Conservation (phyloP, 2,329 filamentous ascomycete genomes). For the Exophiala xenobiotica region DNA sequence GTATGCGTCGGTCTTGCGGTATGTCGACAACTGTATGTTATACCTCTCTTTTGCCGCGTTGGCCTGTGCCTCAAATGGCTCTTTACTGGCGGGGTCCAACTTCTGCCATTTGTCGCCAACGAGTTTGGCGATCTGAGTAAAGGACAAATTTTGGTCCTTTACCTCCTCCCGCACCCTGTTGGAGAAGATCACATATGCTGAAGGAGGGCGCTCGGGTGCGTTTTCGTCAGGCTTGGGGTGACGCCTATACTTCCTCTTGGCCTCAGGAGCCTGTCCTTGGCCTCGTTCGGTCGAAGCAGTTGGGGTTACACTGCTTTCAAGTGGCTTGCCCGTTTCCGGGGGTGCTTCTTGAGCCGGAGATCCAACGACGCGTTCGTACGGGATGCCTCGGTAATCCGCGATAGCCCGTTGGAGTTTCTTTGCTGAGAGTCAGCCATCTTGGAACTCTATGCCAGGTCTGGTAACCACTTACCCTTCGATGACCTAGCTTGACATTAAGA, state of each 20-base stretch:
- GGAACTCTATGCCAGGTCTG: background rate
- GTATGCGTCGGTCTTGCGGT: conserved; percentile 73
- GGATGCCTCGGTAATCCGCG: conserved; percentile 67
- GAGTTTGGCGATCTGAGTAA: conserved; percentile 79
- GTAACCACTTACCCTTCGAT: conserved; percentile 64
- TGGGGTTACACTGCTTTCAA: conserved; percentile 30
- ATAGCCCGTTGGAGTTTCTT: conserved; percentile 83
- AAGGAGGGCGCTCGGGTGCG: conserved; percentile 75
- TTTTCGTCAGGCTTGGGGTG: conserved; percentile 67
- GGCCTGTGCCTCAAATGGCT: conserved; percentile 70
- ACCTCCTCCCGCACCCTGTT: conserved; percentile 73
- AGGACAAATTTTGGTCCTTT: conserved; percentile 72
- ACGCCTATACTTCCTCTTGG: conserved; percentile 33
- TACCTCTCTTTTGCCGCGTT: conserved; percentile 74
- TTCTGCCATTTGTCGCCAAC: conserved; percentile 82
- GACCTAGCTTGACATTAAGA: conserved; percentile 75
- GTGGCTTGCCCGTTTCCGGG: conserved; percentile 40
- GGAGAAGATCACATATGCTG: conserved; percentile 81
- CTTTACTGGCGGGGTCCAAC: conserved; percentile 64
- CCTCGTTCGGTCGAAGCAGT: conserved; percentile 12
- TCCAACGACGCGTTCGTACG: conserved; percentile 45
- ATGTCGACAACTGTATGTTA: conserved; percentile 68
- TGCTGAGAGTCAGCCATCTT: conserved; percentile 8
- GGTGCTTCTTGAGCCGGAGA: conserved; percentile 38
- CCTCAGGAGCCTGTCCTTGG: conserved; percentile 17